Evolutionary conservation across 257 asterid species (phyloP), one percentile per base, ranked within the genome.

Genomic region (Ballota nigra): DNA sequence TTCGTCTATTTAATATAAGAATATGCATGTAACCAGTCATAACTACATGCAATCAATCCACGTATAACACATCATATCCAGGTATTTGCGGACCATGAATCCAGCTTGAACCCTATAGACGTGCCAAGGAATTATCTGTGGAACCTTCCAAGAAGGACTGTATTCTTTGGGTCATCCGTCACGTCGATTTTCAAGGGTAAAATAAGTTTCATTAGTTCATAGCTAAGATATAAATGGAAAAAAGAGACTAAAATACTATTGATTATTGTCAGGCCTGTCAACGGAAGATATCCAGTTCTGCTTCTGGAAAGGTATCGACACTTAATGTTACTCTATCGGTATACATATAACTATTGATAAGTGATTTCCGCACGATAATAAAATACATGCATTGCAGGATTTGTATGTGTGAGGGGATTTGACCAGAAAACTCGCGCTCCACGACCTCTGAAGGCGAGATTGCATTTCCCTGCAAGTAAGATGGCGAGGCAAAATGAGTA

Each of bases 101-200:
- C 97, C 70, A 89, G 99, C 75, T 45, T 79, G 45, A 77, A 75
- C 73, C 99, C 99, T 22, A 88, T 94, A 62, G 82, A 82, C 56
- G 97, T 86, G 67, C 96, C 97, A 41, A 84, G 99, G 73, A 84
- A 70, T 56, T 75, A 75, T 74, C 33, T 94, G 38, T 94, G 99
- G 99, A 76, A 85, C 79, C 83, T 91, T 79, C 83, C 86, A 49
- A 84, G 92, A 77, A 86, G 97, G 59, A 88, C 97, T 0, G 97
- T 91, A 4, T 94, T 82, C 91, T 94, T 89, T 63, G 99, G 97
- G 63, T 81, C 99, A 66, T 91, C 97, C 40, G 97, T 91, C 78
- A 26, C 97, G 4, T 76, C 92, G 29, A 94, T 94, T 55, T 91
- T 91, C 79, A 85, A 84, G 84, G 99, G 99, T 91, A 78, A 47